A percentile compares a stretch with the other conserved stretches of the same genome.
Evolutionary conservation across 176 grass and related monocot genomes (phyloP).

Genomic region (Thinopyrum elongatum): DNA sequence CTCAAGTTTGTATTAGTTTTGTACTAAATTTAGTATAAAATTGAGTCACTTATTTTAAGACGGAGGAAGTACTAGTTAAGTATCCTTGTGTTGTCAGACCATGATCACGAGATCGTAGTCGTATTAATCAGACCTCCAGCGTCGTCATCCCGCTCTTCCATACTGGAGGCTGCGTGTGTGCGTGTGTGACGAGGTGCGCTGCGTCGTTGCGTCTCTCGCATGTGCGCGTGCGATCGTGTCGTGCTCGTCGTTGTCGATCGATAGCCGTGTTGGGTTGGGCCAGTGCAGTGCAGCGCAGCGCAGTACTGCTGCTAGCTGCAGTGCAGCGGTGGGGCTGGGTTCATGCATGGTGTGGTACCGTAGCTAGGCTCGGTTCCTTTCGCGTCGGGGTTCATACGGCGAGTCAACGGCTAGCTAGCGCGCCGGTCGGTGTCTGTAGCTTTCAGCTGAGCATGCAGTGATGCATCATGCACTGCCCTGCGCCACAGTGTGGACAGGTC

Average conservation of each 20-base stretch:
- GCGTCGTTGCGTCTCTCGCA: neutral
- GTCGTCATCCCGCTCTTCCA: neutral
- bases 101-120: neutral
- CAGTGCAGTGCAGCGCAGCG: neutral
- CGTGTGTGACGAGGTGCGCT: neutral
- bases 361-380: neutral
- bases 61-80: no score
- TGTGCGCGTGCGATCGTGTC: slow-evolving; percentile 1
- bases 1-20: no score
- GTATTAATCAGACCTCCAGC: neutral
- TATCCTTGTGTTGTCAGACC: neutral
- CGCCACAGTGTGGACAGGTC: neutral
- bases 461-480: neutral
- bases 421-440: slow-evolving; percentile 5
- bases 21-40: no score
- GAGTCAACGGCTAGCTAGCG: neutral
- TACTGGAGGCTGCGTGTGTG: no score
- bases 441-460: slow-evolving; percentile 11
- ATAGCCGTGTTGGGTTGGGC: neutral
- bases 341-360: neutral
- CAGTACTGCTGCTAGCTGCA: neutral
- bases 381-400: neutral
- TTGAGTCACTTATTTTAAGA: no score
- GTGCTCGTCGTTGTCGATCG: neutral
- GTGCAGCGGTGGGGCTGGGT: neutral